Conservation (phyloP, 2,329 filamentous ascomycete species). For the Incumbomyces delicatus region DNA sequence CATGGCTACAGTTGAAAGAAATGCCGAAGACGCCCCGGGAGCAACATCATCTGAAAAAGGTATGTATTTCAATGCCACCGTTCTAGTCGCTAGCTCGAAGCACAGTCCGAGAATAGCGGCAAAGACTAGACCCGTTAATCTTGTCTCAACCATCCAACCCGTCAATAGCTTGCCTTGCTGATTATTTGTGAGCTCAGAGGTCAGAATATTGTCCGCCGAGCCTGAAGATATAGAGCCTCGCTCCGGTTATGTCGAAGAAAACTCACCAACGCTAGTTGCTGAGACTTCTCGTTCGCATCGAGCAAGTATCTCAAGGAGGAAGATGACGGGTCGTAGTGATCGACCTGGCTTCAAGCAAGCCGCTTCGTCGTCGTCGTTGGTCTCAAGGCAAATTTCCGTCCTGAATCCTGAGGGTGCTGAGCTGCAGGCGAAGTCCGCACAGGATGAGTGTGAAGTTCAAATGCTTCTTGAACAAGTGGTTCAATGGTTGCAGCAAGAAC, state of each 20-base stretch:
- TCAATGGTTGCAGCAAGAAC: slow-evolving; percentile 77
- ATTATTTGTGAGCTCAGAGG: slow-evolving; percentile 10
- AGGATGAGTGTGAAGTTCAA: slow-evolving; percentile 10
- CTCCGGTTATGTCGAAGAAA: slow-evolving; percentile 10
- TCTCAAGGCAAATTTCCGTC: slow-evolving; percentile 14
- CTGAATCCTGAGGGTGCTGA: slow-evolving; percentile 13
- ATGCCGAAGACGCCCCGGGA: too few species aligned
- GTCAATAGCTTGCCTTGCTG: background rate
- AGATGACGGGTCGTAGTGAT: slow-evolving; percentile 16
- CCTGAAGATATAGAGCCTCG: slow-evolving; percentile 20
- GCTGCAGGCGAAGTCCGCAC: slow-evolving; percentile 9
- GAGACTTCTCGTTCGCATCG: slow-evolving; percentile 15
- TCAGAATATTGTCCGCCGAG: slow-evolving; percentile 21
- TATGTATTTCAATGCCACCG: too few species aligned
- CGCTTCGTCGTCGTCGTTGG: slow-evolving; percentile 10
- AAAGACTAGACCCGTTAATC: too few species aligned
- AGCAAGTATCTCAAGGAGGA: slow-evolving; percentile 21
- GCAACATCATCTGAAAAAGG: too few species aligned
- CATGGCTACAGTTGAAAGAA: too few species aligned
- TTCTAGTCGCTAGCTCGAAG: too few species aligned
- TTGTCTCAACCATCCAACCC: background rate
- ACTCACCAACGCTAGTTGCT: slow-evolving; percentile 13
- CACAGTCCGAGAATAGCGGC: too few species aligned
- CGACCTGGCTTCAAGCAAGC: slow-evolving; percentile 12
- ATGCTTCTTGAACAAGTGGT: slow-evolving; percentile 60